Conservation (phyloP, 2,329 filamentous ascomycete species). For the Cladophialophora bantiana region DNA sequence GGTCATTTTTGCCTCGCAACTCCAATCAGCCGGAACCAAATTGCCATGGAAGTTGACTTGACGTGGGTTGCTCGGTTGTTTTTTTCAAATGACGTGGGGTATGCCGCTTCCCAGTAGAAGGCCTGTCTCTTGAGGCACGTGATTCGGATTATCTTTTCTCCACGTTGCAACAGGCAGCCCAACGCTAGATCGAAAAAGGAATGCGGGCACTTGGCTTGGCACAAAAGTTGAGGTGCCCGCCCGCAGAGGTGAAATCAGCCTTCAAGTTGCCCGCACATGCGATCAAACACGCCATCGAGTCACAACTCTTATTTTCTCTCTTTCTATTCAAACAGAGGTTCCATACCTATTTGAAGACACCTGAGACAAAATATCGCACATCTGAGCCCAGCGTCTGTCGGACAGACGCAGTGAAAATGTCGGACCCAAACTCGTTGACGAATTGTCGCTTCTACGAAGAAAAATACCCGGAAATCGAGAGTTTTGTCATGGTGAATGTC, state of each 20-base stretch:
- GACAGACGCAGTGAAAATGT: constrained; percentile 34
- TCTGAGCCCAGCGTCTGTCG: background rate
- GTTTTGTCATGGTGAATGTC: constrained; percentile 99
- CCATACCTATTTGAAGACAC: background rate
- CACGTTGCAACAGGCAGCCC: background rate
- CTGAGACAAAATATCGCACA: background rate
- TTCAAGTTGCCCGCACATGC: constrained; percentile 17
- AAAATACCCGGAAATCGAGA: constrained; percentile 97
- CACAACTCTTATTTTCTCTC: constrained; percentile 8
- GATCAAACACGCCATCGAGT: constrained; percentile 14
- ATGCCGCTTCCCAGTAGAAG: background rate
- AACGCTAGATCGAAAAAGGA: background rate
- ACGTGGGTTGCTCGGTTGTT: background rate
- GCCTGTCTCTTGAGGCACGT: background rate
- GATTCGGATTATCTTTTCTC: constrained; percentile 4
- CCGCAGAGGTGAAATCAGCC: constrained; percentile 9
- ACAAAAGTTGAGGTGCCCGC: constrained; percentile 12
- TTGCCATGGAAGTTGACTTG: constrained; percentile 7
- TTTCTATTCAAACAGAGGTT: background rate
- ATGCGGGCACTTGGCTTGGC: constrained; percentile 6
- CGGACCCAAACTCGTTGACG: constrained; percentile 72
- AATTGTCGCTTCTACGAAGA: constrained; percentile 98
- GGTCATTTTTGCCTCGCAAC: background rate
- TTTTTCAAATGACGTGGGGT: constrained; percentile 11
- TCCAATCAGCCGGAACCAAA: background rate